Percentiles rank a stretch among this genome's conserved stretches.
Conservation (phyloP, 2,329 filamentous ascomycete genomes). For the Knufia fluminis region DNA sequence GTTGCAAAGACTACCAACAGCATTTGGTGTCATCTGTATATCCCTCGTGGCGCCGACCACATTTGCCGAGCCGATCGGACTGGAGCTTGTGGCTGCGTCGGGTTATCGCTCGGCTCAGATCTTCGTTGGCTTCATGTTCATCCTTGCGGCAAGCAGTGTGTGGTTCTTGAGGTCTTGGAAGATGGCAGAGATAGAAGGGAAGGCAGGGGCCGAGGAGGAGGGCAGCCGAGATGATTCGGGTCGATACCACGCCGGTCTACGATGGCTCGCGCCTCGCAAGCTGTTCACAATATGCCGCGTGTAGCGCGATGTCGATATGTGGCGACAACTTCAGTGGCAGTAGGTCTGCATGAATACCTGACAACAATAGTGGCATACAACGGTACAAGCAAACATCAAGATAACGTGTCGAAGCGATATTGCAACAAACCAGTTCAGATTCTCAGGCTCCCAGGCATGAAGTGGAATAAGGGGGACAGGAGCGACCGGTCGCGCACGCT, state of each 20-base stretch:
- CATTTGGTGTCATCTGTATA: constrained; percentile 17
- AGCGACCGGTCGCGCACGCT: background rate
- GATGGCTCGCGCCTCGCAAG: background rate
- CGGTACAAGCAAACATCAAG: background rate
- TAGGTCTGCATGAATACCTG: background rate
- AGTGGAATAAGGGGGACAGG: background rate
- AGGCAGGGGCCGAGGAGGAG: constrained; percentile 10
- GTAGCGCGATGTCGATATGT: background rate
- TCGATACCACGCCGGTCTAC: constrained; percentile 1
- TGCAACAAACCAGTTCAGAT: no score
- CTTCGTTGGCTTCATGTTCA: constrained; percentile 18
- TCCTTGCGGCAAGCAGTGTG: constrained; percentile 14
- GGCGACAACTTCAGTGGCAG: background rate
- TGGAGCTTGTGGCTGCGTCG: constrained; percentile 15
- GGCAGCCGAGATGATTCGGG: background rate
- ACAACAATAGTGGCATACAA: background rate
- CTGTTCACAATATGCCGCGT: constrained; percentile 3
- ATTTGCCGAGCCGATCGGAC: constrained; percentile 19
- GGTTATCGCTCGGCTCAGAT: constrained; percentile 18
- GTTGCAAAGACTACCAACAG: constrained; percentile 16
- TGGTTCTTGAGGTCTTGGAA: constrained; percentile 19
- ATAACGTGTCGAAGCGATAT: background rate
- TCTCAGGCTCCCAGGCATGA: no score
- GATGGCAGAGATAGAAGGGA: constrained; percentile 16
- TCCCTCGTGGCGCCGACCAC: constrained; percentile 15